Conservation (phyloP, 129 eudicot species). For the Rutidosis leptorrhynchoides region DNA sequence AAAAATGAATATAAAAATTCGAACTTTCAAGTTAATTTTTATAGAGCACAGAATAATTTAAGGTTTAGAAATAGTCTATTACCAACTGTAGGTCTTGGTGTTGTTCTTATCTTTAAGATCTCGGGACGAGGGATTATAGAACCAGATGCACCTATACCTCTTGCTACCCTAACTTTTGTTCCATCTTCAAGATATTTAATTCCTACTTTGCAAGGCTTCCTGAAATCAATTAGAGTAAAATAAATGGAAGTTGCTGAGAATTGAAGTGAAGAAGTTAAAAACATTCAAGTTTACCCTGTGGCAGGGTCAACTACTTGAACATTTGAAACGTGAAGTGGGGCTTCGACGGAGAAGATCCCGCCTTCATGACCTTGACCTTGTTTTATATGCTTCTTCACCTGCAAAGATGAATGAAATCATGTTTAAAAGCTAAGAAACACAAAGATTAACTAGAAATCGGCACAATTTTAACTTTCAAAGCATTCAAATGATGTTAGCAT, state of each 20-base stretch:
- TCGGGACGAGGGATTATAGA: constrained; percentile 92
- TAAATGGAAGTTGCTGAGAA: too few species aligned
- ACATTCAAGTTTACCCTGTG: constrained; percentile 50
- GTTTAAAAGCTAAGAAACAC: too few species aligned
- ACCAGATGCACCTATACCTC: constrained; percentile 91
- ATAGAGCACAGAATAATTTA: too few species aligned
- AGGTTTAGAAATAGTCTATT: too few species aligned
- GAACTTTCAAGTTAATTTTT: too few species aligned
- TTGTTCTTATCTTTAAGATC: constrained; percentile 76
- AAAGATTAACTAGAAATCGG: too few species aligned
- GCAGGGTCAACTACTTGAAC: constrained; percentile 92
- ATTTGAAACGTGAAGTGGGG: constrained; percentile 95
- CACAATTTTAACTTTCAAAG: too few species aligned
- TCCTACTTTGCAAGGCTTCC: constrained; percentile 87
- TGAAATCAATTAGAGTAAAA: too few species aligned
- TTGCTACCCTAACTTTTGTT: constrained; percentile 73
- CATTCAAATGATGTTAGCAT: too few species aligned
- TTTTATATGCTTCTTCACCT: constrained; percentile 96
- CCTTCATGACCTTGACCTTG: constrained; percentile 99
- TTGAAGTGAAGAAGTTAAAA: too few species aligned
- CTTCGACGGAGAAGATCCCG: constrained; percentile 92
- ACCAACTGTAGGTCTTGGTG: constrained; percentile 86
- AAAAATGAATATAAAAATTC: too few species aligned
- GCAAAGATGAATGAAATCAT: constrained; percentile 24
- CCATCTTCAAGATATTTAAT: constrained; percentile 82